A percentile compares a stretch with the other conserved stretches of the same genome.
phyloP scores from a whole-genome alignment of 192 early-diverging fungal genomes.

The Nowakowskiella sp. region DNA sequence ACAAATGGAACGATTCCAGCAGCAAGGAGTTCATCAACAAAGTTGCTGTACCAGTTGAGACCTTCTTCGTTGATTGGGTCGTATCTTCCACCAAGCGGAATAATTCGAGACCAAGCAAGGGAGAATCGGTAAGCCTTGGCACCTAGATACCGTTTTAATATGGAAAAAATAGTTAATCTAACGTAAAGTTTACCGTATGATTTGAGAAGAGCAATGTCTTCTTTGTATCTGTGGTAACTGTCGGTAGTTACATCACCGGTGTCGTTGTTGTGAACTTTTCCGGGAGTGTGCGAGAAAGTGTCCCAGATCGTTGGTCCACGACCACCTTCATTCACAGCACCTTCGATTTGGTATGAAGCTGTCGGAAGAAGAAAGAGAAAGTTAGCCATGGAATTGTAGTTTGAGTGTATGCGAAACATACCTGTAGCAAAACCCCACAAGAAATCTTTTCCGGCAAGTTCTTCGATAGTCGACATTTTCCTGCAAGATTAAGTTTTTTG shows the following conservation, averaged over 20 bases:
- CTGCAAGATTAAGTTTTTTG: too few species aligned
- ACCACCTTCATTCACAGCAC: slow-evolving; percentile 31
- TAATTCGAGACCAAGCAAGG: slow-evolving; percentile 37
- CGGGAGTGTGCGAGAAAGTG: slow-evolving; percentile 18
- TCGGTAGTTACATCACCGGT: slow-evolving; percentile 28
- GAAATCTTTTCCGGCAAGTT: too few species aligned
- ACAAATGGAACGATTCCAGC: slow-evolving; percentile 27
- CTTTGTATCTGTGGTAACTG: slow-evolving; percentile 23
- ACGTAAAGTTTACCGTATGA: not conserved
- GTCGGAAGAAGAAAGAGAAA: slow-evolving; percentile 22
- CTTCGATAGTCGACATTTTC: too few species aligned
- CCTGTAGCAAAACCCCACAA: slow-evolving; percentile 19
- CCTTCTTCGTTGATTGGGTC: slow-evolving; percentile 27
- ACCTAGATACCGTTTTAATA: not conserved
- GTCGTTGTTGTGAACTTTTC: slow-evolving; percentile 14
- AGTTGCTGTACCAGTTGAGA: slow-evolving; percentile 33
- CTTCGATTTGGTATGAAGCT: slow-evolving; percentile 37
- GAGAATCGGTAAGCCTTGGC: slow-evolving; percentile 36
- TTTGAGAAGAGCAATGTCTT: slow-evolving; percentile 27
- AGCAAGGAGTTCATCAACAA: slow-evolving; percentile 29
- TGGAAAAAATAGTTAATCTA: not conserved
- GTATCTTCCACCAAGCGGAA: slow-evolving; percentile 21
- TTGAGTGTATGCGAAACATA: not conserved
- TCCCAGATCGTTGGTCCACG: slow-evolving; percentile 38
- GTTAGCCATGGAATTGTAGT: not conserved